Percentiles rank a stretch among this genome's conserved stretches.
phyloP scores from a whole-genome alignment of 495 filamentous ascomycete species.

The Aspergillus mulundensis region DNA sequence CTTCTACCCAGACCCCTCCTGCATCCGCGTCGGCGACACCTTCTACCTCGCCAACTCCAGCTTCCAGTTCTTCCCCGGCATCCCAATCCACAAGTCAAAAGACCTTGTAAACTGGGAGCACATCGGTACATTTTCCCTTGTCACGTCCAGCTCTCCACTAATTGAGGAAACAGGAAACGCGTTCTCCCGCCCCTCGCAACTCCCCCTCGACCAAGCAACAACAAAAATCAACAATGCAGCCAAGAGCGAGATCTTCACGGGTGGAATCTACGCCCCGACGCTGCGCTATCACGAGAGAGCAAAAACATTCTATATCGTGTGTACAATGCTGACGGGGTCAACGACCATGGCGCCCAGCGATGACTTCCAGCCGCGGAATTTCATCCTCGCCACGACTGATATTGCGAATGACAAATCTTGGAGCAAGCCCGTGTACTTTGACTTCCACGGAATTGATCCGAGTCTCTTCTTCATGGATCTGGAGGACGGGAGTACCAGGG shows the following conservation, averaged over 20 bases:
- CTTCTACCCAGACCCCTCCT: constrained; percentile 60
- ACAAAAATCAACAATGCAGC: no score
- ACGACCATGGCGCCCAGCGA: not conserved
- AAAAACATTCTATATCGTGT: constrained; percentile 41
- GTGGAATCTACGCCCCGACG: constrained; percentile 62
- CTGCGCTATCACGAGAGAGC: constrained; percentile 55
- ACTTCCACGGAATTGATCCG: constrained; percentile 55
- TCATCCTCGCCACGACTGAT: not conserved
- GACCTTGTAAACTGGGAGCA: constrained; percentile 58
- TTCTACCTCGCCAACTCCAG: constrained; percentile 63
- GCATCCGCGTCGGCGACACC: constrained; percentile 51
- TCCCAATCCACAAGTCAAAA: constrained; percentile 55
- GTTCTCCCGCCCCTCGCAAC: constrained; percentile 16
- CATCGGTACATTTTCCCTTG: constrained; percentile 9
- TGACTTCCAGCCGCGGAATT: no score
- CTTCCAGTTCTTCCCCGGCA: constrained; percentile 59
- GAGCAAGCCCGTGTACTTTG: constrained; percentile 52
- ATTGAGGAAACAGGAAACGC: no score
- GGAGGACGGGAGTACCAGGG: constrained; percentile 48
- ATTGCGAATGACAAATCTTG: constrained; percentile 30
- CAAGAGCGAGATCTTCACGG: constrained; percentile 41
- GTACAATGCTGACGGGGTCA: not conserved
- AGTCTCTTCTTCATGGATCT: constrained; percentile 57
- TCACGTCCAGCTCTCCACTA: no score
- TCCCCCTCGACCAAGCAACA: constrained; percentile 26